phyloP scores from a whole-genome alignment of 176 grass and related monocot species.

The Musa acuminata region DNA sequence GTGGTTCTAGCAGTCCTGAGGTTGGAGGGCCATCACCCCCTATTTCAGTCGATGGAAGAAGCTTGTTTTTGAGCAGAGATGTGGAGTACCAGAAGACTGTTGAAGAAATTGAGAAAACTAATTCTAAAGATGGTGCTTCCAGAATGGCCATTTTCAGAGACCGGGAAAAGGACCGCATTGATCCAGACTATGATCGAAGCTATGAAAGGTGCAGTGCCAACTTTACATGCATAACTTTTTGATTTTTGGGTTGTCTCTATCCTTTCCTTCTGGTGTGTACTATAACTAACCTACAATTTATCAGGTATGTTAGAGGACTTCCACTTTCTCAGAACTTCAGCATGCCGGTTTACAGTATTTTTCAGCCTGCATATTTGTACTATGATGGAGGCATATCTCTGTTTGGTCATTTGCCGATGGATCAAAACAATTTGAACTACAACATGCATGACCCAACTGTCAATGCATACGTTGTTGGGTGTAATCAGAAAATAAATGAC shows the following conservation, averaged over 20 bases:
- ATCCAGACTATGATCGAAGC: slow-evolving; percentile 41
- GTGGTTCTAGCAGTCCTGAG: slow-evolving; percentile 4
- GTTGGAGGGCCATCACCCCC: neutral
- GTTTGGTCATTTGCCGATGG: slow-evolving; percentile 17
- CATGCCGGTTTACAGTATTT: neutral
- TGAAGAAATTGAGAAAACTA: slow-evolving; percentile 17
- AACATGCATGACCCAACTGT: neutral
- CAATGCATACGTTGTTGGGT: slow-evolving; percentile 7
- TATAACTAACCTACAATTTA: neutral
- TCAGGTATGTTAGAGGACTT: slow-evolving; percentile 16
- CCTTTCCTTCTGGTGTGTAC: neutral
- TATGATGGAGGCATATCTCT: slow-evolving; percentile 10
- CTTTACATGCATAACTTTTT: neutral
- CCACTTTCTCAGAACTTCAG: slow-evolving; percentile 11
- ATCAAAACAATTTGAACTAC: slow-evolving; percentile 14
- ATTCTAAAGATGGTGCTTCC: neutral
- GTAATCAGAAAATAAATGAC: neutral
- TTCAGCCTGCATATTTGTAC: slow-evolving; percentile 15
- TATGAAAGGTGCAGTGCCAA: slow-evolving; percentile 10
- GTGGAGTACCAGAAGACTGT: neutral
- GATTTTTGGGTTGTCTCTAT: no score
- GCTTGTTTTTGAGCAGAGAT: neutral
- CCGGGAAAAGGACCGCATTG: slow-evolving; percentile 25
- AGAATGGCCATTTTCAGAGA: slow-evolving; percentile 32
- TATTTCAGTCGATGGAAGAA: neutral